phyloP scores from a whole-genome alignment of 2,329 filamentous ascomycete genomes.

The Colletotrichum lupini region DNA sequence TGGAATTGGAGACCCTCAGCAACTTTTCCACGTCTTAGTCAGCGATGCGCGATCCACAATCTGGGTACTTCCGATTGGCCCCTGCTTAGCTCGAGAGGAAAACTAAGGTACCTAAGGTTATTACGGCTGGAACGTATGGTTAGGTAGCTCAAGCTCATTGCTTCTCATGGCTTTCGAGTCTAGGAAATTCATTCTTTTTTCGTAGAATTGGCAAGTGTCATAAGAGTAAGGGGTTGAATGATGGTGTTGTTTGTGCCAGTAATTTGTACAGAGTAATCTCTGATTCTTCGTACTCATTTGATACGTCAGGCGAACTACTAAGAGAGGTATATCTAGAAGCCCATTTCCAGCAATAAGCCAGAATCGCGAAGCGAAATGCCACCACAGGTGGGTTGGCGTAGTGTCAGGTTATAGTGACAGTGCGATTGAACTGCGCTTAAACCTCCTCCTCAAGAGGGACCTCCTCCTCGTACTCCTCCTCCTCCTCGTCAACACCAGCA shows the following conservation, averaged over 20 bases:
- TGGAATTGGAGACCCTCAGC: slow-evolving; percentile 16
- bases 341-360: slow-evolving; percentile 41
- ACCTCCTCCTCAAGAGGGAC: slow-evolving; percentile 78
- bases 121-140: background rate
- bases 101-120: background rate
- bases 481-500: slow-evolving; percentile 94
- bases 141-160: background rate
- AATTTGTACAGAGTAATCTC: slow-evolving; percentile 37
- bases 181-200: no score
- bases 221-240: background rate
- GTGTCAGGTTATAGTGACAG: background rate
- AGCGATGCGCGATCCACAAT: slow-evolving; percentile 32
- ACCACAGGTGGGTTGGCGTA: slow-evolving; percentile 18
- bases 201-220: background rate
- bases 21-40: slow-evolving; percentile 49
- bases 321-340: slow-evolving; percentile 54
- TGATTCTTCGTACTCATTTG: slow-evolving; percentile 45
- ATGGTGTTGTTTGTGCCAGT: background rate
- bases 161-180: no score
- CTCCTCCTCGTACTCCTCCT: slow-evolving; percentile 96
- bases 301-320: slow-evolving; percentile 45
- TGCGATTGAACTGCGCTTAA: slow-evolving; percentile 43
- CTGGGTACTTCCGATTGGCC: slow-evolving; percentile 14
- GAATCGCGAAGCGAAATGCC: slow-evolving; percentile 41
- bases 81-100: background rate